Evolutionary conservation across 1,139 yeast species (phyloP), one percentile per base, ranked within the genome.

Genomic region (Taiozyma sp.): DNA sequence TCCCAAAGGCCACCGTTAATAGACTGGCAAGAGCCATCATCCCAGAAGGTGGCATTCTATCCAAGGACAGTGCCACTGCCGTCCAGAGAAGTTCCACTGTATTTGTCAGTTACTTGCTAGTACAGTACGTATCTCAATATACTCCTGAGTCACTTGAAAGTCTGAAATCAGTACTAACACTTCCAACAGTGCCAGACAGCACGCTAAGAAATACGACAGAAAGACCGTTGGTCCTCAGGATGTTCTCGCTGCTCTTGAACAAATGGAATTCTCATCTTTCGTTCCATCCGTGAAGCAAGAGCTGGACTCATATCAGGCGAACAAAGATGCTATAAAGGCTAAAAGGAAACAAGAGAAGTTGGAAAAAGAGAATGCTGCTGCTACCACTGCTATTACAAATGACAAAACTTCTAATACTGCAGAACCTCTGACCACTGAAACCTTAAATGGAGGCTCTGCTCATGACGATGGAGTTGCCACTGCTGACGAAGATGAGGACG

Each of bases 51-150:
- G 72, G 71, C 50, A 68, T 78, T 66, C 65, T 81, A 12, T 81
- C 88, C 16, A 85, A 84, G 63, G 95, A 87, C 61, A 80, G 89
- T 3, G 71, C 81, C 23, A 65, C 78, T 2, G 92, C 87, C 2
- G 63, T 87, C 28, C 93, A 87, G 61, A 68, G 93, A 54, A 76
- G 89, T 8, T 83, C 92, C 14, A 84, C 91, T 0, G 83, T 87
- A 4, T 87, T 84, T 66, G 88, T 86, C 28, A 84, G 85, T 45
- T 84, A 84, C 60, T 57, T 86, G 48, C 70, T 84, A 59, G 79
- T 80, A 60, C 79, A 81, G 58, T 55, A 43, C 24, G 57, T 54
- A 7, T 22, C 14, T n/a, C 12, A 13, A 7, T 23, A 4, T 16
- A 24, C 3, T 43, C 2, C 19, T 19, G 19, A 8, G 7, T 13